Base-by-base conservation (phyloP, 768 basidiomycete species). In the Rhodosporidiobolus sp. region DNA sequence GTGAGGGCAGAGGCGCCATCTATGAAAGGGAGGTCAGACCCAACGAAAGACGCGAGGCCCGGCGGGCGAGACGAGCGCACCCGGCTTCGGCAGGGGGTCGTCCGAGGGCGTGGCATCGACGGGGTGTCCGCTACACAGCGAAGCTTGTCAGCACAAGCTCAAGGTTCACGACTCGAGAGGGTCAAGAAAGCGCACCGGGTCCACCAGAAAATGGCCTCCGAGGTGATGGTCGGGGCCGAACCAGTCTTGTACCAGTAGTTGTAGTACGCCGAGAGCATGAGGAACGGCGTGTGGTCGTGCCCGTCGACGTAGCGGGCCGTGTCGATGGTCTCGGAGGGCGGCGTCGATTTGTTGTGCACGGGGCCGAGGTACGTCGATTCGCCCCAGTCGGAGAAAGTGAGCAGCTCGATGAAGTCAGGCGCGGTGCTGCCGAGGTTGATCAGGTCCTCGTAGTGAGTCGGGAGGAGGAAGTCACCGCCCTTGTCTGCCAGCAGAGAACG, bases 371-470 rank as follows among this genome's bases (percentile, higher is more conserved):
- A 74, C 11, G 68, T 69, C 11, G 55, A 57, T 34, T 74, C 69
- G n/a, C 73, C 73, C 64, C 49, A 73, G 38, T 72, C 62, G 52
- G 45, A 34, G 2, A 5, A 63, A 2, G 70, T 72, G 32, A 68
- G 35, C 17, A 72, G 16, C 49, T 74, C 67, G 50, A 74, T 67
- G 48, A 59, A 65, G 50, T 74, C 64, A 14, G 73, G 73, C 2
- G 54, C 38, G 3, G 24, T 3, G 28, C 58, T 60, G 28, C 56
- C 65, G 28, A 74, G 60, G 9, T 70, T 53, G 64, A 74, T 74
- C 20, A 74, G 22, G 38, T 50, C 34, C 19, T 48, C 43, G 53
- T 62, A 68, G 48, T 50, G 57, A 1, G 19, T 50, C 26, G 55
- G 56, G 14, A 35, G 30, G 14, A 61, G 20, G 53, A 60, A 54